phyloP scores from a whole-genome alignment of 2,329 filamentous ascomycete species.

The Calonectria leucothoes region DNA sequence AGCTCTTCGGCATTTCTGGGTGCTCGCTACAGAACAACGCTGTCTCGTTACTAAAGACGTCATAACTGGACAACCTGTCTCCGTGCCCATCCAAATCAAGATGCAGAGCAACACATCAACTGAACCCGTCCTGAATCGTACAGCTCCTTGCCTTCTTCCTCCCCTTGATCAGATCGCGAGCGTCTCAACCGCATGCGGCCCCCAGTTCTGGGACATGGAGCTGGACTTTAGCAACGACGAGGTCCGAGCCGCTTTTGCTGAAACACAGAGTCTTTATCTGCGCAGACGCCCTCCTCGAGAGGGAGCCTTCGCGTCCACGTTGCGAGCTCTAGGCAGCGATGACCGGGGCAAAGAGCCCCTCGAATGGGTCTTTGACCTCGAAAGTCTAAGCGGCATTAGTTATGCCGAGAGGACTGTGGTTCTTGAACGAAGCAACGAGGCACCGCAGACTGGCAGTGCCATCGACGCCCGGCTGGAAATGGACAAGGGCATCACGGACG shows the following conservation, averaged over 20 bases:
- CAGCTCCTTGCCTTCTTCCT: slow-evolving; percentile 71
- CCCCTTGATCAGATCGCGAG: slow-evolving; percentile 72
- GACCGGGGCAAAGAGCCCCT: slow-evolving; percentile 60
- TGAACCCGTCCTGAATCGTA: slow-evolving; percentile 54
- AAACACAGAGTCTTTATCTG: slow-evolving; percentile 80
- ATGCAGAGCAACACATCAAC: slow-evolving; percentile 58
- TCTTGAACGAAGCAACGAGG: slow-evolving; percentile 63
- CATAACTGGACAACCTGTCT: slow-evolving; percentile 83
- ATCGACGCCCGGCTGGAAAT: slow-evolving; percentile 81
- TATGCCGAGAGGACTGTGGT: slow-evolving; percentile 75
- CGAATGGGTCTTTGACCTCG: slow-evolving; percentile 79
- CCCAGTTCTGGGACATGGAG: slow-evolving; percentile 83
- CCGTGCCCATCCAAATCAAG: slow-evolving; percentile 75
- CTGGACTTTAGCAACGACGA: slow-evolving; percentile 77
- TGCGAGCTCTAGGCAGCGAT: slow-evolving; percentile 74
- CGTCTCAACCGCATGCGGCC: slow-evolving; percentile 70
- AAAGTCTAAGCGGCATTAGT: slow-evolving; percentile 64
- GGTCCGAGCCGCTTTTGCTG: slow-evolving; percentile 71
- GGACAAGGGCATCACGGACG: slow-evolving; percentile 58
- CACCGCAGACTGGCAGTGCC: slow-evolving; percentile 59
- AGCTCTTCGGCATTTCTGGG: slow-evolving; percentile 97
- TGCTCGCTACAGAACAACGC: slow-evolving; percentile 88
- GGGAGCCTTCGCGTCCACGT: slow-evolving; percentile 77
- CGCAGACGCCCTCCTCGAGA: slow-evolving; percentile 77
- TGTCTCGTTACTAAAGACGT: slow-evolving; percentile 91